These are phyloP conservation scores for Brachypodium distachyon DNA, from an alignment of 202 grass and related monocot genomes.

Conservation along the genomic window DNA sequence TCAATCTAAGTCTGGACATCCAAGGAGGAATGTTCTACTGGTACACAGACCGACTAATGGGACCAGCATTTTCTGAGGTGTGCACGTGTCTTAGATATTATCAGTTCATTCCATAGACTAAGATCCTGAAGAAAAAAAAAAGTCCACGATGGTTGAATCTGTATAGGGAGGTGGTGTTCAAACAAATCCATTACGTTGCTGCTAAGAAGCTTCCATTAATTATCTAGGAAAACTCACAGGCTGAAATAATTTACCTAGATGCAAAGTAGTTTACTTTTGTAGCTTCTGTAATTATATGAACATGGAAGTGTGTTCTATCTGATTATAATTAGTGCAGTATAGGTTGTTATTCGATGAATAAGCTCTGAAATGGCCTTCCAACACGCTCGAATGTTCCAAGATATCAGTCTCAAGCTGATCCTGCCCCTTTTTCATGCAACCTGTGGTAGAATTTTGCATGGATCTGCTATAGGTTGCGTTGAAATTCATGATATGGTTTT, in stretches of 20 bases:
- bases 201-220: background rate
- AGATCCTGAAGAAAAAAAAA: background rate
- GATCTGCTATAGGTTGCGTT: background rate
- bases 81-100: background rate
- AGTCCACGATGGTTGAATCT: background rate
- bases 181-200: background rate
- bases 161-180: background rate
- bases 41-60: constrained; percentile 48
- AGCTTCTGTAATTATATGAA: background rate
- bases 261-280: background rate
- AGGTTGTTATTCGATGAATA: background rate
- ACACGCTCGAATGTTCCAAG: background rate
- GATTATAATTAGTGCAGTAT: background rate
- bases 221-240: background rate
- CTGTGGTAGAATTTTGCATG: background rate
- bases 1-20: constrained; percentile 70
- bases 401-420: background rate
- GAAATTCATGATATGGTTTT: background rate
- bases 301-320: background rate
- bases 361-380: background rate
- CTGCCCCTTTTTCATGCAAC: background rate
- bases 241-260: background rate
- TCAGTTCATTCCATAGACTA: background rate
- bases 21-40: constrained; percentile 97
- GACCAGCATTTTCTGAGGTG: constrained; percentile 86